Evolutionary conservation across 108 stramenopile genomes (phyloP).

Genomic region (Cafeteria roenbergensis): DNA sequence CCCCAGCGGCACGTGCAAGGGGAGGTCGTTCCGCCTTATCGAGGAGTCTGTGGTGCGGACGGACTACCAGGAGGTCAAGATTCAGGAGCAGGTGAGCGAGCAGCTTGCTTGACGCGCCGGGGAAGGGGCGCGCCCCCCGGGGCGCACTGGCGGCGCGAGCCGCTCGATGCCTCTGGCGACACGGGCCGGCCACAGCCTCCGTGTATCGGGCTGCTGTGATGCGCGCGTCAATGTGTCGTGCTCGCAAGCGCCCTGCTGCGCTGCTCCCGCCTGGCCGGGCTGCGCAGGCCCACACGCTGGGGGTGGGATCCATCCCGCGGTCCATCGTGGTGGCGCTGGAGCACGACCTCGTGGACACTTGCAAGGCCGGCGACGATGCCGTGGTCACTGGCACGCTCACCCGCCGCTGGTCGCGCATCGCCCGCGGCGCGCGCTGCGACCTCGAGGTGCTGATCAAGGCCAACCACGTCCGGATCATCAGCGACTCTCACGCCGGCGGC

Average conservation of each 20-base stretch:
- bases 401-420: slow-evolving; percentile 63
- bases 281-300: no score
- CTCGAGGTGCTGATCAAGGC: slow-evolving; percentile 72
- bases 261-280: no score
- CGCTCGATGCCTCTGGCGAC: not conserved
- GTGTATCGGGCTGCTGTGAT: no score
- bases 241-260: no score
- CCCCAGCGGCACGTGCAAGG: slow-evolving; percentile 37
- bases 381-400: slow-evolving; percentile 71
- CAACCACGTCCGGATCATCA: slow-evolving; percentile 61
- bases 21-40: slow-evolving; percentile 42
- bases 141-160: not conserved
- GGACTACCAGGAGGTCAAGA: slow-evolving; percentile 94
- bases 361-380: slow-evolving; percentile 94
- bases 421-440: slow-evolving; percentile 50
- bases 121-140: not conserved
- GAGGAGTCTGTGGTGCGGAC: slow-evolving; percentile 11
- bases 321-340: slow-evolving; percentile 67
- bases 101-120: no score
- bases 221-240: no score
- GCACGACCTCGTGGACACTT: slow-evolving; percentile 79
- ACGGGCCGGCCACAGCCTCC: no score
- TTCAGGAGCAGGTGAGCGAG: no score
- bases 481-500: slow-evolving; percentile 19
- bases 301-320: no score